Evolutionary conservation across 805 yeast genomes (phyloP).

Genomic region (Kazachstania viticola): DNA sequence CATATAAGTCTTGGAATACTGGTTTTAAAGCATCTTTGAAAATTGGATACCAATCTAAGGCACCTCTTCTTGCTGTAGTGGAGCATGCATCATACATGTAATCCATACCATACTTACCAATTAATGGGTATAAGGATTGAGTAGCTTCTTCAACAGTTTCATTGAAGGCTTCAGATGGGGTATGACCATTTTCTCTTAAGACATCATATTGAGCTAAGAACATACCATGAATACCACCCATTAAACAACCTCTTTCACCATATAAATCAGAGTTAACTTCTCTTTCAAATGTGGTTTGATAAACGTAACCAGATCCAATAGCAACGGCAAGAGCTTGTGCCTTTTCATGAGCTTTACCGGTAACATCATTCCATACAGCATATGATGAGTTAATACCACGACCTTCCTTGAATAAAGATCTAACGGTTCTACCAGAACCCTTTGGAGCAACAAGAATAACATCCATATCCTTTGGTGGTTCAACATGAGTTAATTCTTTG

Average conservation of each 20-base stretch:
- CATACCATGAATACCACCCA: constrained; percentile 99
- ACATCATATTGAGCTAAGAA: constrained; percentile 99
- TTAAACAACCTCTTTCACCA: constrained; percentile 99
- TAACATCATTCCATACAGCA: constrained; percentile 98
- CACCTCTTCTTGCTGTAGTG: constrained; percentile 99
- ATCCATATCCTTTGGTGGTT: constrained; percentile 87
- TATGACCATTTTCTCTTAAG: constrained; percentile 97
- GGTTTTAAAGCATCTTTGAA: constrained; percentile 99
- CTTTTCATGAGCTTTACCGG: constrained; percentile 98
- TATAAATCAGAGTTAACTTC: constrained; percentile 98
- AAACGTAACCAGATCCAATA: constrained; percentile 98
- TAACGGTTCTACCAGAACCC: constrained; percentile 99
- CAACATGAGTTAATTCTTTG: constrained; percentile 94
- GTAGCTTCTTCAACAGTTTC: constrained; percentile 99
- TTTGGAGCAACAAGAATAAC: constrained; percentile 99
- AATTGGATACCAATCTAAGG: constrained; percentile 98
- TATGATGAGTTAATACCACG: constrained; percentile 99
- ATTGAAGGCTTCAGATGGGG: constrained; percentile 99
- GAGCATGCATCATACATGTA: constrained; percentile 99
- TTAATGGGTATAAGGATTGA: constrained; percentile 96
- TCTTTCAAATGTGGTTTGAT: constrained; percentile 98
- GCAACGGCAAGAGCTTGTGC: constrained; percentile 98
- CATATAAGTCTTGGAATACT: constrained; percentile 92
- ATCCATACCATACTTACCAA: constrained; percentile 99
- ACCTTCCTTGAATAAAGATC: constrained; percentile 99